Conservation (phyloP, 2,329 filamentous ascomycete genomes). For the Epichloe elymi region DNA sequence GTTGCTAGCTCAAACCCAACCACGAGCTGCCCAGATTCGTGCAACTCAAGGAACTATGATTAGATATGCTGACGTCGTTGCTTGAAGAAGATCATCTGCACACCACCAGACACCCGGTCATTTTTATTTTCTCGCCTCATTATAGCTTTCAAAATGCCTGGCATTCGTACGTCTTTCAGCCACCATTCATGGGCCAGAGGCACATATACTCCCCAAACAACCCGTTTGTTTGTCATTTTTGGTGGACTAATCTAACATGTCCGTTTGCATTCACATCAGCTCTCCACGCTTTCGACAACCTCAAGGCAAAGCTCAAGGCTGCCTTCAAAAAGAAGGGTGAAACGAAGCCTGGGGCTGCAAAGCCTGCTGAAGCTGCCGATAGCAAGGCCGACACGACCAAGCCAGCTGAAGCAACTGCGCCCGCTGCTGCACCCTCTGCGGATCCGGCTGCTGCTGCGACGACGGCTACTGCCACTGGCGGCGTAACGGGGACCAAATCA, state of each 20-base stretch:
- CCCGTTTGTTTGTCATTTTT: background rate
- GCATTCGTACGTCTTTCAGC: constrained; percentile 32
- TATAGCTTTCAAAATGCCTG: constrained; percentile 30
- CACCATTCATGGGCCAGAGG: background rate
- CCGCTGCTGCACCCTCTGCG: constrained; percentile 11
- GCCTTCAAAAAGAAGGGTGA: constrained; percentile 36
- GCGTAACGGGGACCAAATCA: constrained; percentile 23
- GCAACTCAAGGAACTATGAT: background rate
- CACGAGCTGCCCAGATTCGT: background rate
- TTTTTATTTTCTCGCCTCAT: background rate
- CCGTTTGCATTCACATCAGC: constrained; percentile 20
- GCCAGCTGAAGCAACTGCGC: constrained; percentile 13
- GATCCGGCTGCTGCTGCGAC: constrained; percentile 14
- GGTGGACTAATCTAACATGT: constrained; percentile 3
- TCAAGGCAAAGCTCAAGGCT: constrained; percentile 42
- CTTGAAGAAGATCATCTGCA: background rate
- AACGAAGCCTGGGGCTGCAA: constrained; percentile 15
- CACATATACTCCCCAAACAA: background rate
- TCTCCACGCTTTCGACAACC: constrained; percentile 36
- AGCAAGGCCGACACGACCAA: constrained; percentile 15
- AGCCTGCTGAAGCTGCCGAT: constrained; percentile 4
- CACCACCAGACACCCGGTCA: background rate
- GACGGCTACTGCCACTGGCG: constrained; percentile 14
- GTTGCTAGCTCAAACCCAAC: background rate
- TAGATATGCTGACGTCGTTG: background rate